Evolutionary conservation across 2,329 filamentous ascomycete species (phyloP).

Genomic region (Cryphonectria carpinicola): DNA sequence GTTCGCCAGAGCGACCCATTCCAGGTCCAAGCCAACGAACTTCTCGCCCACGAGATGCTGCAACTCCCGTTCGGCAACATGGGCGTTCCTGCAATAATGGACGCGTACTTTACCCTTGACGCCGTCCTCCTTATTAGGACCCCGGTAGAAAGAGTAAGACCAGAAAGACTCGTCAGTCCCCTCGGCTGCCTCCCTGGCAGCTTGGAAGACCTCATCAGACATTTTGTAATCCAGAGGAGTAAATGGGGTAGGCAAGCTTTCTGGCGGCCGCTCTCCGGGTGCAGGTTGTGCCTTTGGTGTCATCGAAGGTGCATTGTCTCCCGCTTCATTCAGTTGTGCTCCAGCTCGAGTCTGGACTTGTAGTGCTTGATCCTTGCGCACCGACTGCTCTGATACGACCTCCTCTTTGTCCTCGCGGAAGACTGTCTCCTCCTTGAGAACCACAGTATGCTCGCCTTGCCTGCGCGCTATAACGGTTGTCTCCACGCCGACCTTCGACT

Average conservation of each 20-base stretch:
- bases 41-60: slow-evolving; percentile 70
- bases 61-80: slow-evolving; percentile 69
- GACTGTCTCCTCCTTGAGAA: neutral
- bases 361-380: neutral
- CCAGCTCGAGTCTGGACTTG: neutral
- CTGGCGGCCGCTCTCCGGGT: neutral
- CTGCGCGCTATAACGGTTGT: neutral
- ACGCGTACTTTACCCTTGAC: slow-evolving; percentile 60
- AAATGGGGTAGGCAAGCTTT: slow-evolving; percentile 39
- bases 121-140: slow-evolving; percentile 44
- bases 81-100: slow-evolving; percentile 74
- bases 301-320: too few relatives aligned
- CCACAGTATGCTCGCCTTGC: too few relatives aligned
- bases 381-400: neutral
- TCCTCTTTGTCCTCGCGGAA: neutral
- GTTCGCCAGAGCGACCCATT: slow-evolving; percentile 69
- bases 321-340: neutral
- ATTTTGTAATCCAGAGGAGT: slow-evolving; percentile 52
- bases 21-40: slow-evolving; percentile 85
- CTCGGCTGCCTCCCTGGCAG: slow-evolving; percentile 50
- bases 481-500: neutral
- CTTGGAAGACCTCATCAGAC: slow-evolving; percentile 47
- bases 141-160: slow-evolving; percentile 70
- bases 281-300: neutral
- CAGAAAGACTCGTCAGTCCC: slow-evolving; percentile 62